These are phyloP conservation scores for Teratosphaeria viscida DNA, from an alignment of 2,329 filamentous ascomycete genomes.

Conservation along the genomic window DNA sequence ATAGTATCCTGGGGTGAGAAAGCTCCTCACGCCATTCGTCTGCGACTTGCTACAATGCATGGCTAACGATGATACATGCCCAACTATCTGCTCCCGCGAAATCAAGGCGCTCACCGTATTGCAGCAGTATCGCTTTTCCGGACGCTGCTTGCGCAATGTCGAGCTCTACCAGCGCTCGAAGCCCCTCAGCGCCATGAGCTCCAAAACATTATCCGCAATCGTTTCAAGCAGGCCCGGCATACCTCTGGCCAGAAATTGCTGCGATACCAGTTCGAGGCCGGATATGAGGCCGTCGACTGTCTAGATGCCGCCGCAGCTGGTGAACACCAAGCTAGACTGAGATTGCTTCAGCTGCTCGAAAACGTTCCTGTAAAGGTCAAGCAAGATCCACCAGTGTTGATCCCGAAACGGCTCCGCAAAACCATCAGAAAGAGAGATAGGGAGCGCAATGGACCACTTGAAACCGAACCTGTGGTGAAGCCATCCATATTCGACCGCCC, in stretches of 20 bases:
- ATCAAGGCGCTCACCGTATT: constrained; percentile 41
- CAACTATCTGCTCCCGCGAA: constrained; percentile 32
- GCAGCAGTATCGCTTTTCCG: constrained; percentile 62
- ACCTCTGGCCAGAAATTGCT: constrained; percentile 52
- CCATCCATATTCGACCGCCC: constrained; percentile 16
- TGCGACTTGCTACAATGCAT: neutral
- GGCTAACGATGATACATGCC: constrained; percentile 13
- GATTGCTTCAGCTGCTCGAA: constrained; percentile 19
- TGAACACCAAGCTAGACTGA: constrained; percentile 16
- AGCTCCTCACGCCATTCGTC: neutral
- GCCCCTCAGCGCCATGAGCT: constrained; percentile 35
- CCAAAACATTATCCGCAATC: constrained; percentile 47
- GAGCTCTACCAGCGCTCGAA: constrained; percentile 5
- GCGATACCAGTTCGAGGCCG: constrained; percentile 51
- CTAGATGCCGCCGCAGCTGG: constrained; percentile 32
- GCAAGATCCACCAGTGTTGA: constrained; percentile 3
- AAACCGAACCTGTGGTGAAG: neutral
- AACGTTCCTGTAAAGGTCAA: constrained; percentile 16
- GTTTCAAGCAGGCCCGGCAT: constrained; percentile 51
- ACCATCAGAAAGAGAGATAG: neutral
- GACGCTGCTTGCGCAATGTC: constrained; percentile 52
- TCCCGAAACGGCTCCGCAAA: neutral
- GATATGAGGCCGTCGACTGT: constrained; percentile 49
- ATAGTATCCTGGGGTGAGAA: neutral
- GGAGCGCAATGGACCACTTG: neutral